Base-by-base conservation (phyloP, 148 eudicot species). In the Arctostaphylos glauca region DNA sequence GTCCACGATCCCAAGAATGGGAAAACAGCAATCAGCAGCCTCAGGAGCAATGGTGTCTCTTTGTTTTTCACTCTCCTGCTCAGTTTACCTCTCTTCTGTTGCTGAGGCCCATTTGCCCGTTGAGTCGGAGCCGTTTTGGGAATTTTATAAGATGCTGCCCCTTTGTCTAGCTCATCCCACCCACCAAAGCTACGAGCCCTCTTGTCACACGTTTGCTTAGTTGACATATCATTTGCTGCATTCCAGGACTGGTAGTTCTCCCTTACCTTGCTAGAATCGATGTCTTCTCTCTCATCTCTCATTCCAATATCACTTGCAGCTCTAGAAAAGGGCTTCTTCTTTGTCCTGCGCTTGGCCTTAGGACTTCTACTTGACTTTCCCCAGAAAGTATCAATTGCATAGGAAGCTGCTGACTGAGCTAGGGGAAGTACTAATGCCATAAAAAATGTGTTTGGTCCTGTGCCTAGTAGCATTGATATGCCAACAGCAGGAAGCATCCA, bases 371-470 rank as follows among this genome's bases (percentile, higher is more conserved):
- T 72, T 72, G 92, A 82, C 76, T 84, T 85, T 56, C 87, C 94
- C 88, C 88, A 86, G 14, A 94, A 14, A 58, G 84, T 85, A 55
- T 94, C 95, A 25, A 88, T 48, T 62, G 78, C 90, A 43, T 90
- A 68, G 46, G 95, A 91, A 85, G 93, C 87, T 43, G 88, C 91
- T 21, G 96, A 86, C 86, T 93, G 98, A 59, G 93, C 97, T 25
- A 94, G 74, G 52, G 98, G 97, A 76, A 94, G 85, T 55, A 88
- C 89, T 84, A 94, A 74, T 67, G 97, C 95, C 97, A 93, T 94
- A 77, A 94, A 54, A 53, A 92, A 56, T 48, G 94, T 81, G 78
- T 90, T 85, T 8, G 90, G 78, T 19, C 91, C 98, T 14, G 90
- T 89, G 49, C 91, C 97, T 21, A 90, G 55, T 25, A 94, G 52